Conservation (phyloP, 2,329 filamentous ascomycete species). For the Sphaerulina vaccinii region DNA sequence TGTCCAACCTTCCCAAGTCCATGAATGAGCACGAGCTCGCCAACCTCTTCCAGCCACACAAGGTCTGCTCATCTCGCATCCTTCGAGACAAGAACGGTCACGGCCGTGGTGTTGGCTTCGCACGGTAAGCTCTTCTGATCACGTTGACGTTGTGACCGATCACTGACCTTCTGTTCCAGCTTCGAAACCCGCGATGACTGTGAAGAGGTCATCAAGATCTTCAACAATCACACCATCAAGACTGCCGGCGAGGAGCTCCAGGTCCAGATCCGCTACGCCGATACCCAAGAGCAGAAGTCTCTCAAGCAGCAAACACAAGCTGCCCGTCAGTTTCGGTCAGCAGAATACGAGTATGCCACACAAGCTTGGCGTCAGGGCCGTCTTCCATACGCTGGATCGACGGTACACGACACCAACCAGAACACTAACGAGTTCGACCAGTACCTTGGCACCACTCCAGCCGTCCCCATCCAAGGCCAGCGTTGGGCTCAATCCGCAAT, state of each 20-base stretch:
- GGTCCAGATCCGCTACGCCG: conserved; percentile 92
- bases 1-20: conserved; percentile 90
- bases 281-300: conserved; percentile 94
- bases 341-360: conserved; percentile 66
- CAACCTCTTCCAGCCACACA: conserved; percentile 74
- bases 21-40: conserved; percentile 85
- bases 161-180: conserved; percentile 48
- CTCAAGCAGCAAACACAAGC: conserved; percentile 95
- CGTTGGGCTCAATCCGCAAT: conserved; percentile 38
- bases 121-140: conserved; percentile 62
- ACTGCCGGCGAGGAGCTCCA: conserved; percentile 72
- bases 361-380: conserved; percentile 36
- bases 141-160: conserved; percentile 7
- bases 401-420: conserved; percentile 26
- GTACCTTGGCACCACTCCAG: conserved; percentile 35
- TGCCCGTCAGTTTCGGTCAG: conserved; percentile 90
- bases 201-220: conserved; percentile 82
- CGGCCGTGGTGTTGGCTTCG: conserved; percentile 95
- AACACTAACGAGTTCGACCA: conserved; percentile 40
- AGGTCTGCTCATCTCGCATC: conserved; percentile 91
- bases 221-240: conserved; percentile 65
- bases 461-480: conserved; percentile 37
- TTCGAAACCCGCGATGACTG: conserved; percentile 89
- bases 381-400: conserved; percentile 30
- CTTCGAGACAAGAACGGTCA: conserved; percentile 88